phyloP scores from a whole-genome alignment of 306 rosid species.

The Gillenia trifoliata region DNA sequence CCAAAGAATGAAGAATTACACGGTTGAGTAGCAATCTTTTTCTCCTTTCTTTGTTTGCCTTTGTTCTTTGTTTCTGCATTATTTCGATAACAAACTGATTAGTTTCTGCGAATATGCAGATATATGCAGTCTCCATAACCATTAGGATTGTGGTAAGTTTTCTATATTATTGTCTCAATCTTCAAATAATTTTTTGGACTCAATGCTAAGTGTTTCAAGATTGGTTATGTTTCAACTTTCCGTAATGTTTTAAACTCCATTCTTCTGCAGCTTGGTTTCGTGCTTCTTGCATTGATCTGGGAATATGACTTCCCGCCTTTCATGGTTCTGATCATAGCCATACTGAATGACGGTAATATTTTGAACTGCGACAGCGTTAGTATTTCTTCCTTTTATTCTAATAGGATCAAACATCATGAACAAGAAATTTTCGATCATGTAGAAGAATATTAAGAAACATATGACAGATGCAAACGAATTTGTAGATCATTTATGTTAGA shows the following conservation, averaged over 20 bases:
- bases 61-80: neutral
- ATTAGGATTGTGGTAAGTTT: constrained; percentile 79
- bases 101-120: constrained; percentile 33
- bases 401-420: neutral
- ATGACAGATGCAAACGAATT: neutral
- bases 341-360: constrained; percentile 73
- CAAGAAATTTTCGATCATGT: neutral
- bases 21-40: constrained; percentile 52
- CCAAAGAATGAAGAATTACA: constrained; percentile 90
- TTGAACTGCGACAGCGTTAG: neutral
- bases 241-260: constrained; percentile 19
- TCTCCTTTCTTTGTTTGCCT: neutral
- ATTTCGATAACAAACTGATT: constrained; percentile 15
- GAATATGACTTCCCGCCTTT: constrained; percentile 89
- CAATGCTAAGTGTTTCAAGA: neutral
- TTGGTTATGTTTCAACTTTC: constrained; percentile 11
- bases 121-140: constrained; percentile 89
- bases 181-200: constrained; percentile 5
- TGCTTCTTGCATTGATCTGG: constrained; percentile 83
- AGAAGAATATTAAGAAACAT: neutral
- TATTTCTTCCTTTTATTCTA: neutral
- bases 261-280: constrained; percentile 76
- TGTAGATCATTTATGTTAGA: neutral
- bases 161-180: constrained; percentile 4
- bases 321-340: constrained; percentile 89